Evolutionary conservation across 345 rosid species (phyloP).

Genomic region (Balakata baccata): DNA sequence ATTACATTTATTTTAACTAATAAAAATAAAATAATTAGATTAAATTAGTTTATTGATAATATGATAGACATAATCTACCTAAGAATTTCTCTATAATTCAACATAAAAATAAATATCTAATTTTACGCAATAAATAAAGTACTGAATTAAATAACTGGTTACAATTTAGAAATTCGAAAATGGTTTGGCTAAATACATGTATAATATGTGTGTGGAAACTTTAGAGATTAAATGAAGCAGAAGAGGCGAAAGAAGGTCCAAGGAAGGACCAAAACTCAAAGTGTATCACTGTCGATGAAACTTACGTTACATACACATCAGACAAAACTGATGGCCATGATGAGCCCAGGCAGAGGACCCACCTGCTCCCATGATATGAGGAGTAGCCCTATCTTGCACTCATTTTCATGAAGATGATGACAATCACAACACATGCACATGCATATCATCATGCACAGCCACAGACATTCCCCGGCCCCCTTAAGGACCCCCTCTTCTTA

Average conservation of each 20-base stretch:
- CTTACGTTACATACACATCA: slow-evolving; percentile 38
- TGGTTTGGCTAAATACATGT: too few species aligned
- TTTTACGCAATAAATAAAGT: too few species aligned
- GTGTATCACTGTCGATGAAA: slow-evolving; percentile 28
- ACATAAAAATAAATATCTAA: too few species aligned
- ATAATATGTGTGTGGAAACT: slow-evolving; percentile 7
- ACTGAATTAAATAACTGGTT: too few species aligned
- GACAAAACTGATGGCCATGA: slow-evolving; percentile 32
- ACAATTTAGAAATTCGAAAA: too few species aligned
- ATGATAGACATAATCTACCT: too few species aligned
- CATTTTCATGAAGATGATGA: slow-evolving; percentile 24
- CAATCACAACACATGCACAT: slow-evolving; percentile 18
- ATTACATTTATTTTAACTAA: too few species aligned
- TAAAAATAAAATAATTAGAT: too few species aligned
- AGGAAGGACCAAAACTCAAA: not conserved
- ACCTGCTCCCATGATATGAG: slow-evolving; percentile 9
- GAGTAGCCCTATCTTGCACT: slow-evolving; percentile 9
- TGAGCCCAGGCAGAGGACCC: slow-evolving; percentile 19
- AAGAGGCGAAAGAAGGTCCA: not conserved
- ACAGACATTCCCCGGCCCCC: not conserved
- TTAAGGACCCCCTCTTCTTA: not conserved
- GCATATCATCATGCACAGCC: not conserved
- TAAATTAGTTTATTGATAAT: too few species aligned
- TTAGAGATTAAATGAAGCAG: slow-evolving; percentile 26
- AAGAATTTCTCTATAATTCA: too few species aligned